Evolutionary conservation across 495 filamentous ascomycete species (phyloP).

Genomic region (Terfezia claveryi): DNA sequence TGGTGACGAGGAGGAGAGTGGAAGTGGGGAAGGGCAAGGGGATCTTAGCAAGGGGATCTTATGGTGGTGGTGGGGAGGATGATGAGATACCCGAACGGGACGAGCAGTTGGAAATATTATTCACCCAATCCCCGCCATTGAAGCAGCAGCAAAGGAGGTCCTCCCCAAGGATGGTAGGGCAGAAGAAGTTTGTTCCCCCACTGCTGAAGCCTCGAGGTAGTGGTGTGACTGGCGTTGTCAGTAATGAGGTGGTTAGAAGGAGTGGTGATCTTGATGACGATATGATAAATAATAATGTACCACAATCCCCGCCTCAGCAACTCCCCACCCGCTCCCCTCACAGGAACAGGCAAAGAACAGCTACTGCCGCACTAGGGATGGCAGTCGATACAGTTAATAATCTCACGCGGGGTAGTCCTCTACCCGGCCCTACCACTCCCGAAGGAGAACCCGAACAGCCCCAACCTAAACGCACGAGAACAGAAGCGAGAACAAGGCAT

Average conservation of each 20-base stretch:
- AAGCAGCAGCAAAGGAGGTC: too few relatives aligned
- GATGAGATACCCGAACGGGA: too few relatives aligned
- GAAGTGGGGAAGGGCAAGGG: too few relatives aligned
- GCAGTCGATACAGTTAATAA: neutral
- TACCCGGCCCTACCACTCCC: neutral
- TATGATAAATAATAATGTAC: too few relatives aligned
- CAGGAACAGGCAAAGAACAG: neutral
- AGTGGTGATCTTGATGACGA: neutral
- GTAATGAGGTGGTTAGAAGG: too few relatives aligned
- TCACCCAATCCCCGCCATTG: too few relatives aligned
- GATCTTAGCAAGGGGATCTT: too few relatives aligned
- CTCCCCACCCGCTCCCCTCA: neutral
- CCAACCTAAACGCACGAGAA: neutral
- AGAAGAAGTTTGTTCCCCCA: neutral
- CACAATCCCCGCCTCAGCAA: neutral
- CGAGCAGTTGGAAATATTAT: too few relatives aligned
- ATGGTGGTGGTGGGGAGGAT: too few relatives aligned
- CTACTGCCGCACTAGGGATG: neutral
- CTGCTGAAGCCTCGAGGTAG: neutral
- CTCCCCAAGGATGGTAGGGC: too few relatives aligned
- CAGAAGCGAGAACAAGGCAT: neutral
- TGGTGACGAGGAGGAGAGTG: too few relatives aligned
- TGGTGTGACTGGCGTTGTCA: too few relatives aligned
- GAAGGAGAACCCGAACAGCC: neutral
- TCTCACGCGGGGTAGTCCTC: neutral